A percentile compares a stretch with the other conserved stretches of the same genome.
Conservation (phyloP, 495 filamentous ascomycete genomes). For the Penicilliopsis zonata region DNA sequence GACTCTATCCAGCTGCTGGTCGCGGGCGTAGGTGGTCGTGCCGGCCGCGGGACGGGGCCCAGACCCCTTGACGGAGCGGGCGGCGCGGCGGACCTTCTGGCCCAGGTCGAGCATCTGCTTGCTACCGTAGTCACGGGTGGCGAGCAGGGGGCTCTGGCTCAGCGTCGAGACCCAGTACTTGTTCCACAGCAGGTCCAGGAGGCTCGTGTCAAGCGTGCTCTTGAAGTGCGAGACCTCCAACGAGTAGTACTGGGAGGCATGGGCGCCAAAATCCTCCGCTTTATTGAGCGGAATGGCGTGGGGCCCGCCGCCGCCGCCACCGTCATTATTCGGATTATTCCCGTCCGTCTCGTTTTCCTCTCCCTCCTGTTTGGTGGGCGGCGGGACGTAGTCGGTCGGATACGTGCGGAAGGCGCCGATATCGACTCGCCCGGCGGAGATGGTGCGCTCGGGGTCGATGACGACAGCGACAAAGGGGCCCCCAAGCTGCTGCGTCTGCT, state of each 20-base stretch:
- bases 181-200: conserved; percentile 89
- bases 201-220: conserved; percentile 70
- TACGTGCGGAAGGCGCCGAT: conserved; percentile 95
- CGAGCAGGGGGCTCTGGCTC: conserved; percentile 86
- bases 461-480: conserved; percentile 96
- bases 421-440: conserved; percentile 89
- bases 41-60: conserved; percentile 18
- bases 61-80: conserved; percentile 31
- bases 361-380: conserved; percentile 31
- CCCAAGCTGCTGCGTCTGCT: conserved; percentile 71
- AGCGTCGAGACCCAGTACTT: conserved; percentile 99
- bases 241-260: conserved; percentile 77
- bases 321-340: conserved; percentile 15
- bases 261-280: conserved; percentile 92
- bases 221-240: conserved; percentile 91
- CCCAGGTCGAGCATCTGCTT: conserved; percentile 87
- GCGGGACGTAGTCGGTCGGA: conserved; percentile 58
- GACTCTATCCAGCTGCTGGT: conserved; percentile 66
- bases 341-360: conserved; percentile 34
- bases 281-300: conserved; percentile 82
- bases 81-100: conserved; percentile 60
- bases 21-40: conserved; percentile 22
- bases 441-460: conserved; percentile 93
- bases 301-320: conserved; percentile 23
- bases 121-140: conserved; percentile 84